These are phyloP conservation scores for Hypomontagnella monticulosa DNA, from an alignment of 495 filamentous ascomycete species.

Conservation along the genomic window DNA sequence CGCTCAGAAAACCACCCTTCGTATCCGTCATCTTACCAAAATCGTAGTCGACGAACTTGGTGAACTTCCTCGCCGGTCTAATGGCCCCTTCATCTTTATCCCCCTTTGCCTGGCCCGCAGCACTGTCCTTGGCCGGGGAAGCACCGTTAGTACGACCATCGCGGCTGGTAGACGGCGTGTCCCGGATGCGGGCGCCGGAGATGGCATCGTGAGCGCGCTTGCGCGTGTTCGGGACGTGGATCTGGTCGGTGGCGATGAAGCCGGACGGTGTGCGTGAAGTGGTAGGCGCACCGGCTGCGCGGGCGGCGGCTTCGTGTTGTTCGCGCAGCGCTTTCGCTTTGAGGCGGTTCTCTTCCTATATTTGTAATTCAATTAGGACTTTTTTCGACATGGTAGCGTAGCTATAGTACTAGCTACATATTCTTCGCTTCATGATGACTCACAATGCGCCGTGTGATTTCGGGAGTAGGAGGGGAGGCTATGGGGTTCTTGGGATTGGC, in stretches of 20 bases:
- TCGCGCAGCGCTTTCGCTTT: slow-evolving; percentile 90
- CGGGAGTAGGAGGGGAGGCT: slow-evolving; percentile 72
- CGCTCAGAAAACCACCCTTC: slow-evolving; percentile 89
- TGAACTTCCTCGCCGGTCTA: slow-evolving; percentile 79
- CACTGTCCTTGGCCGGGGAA: slow-evolving; percentile 37
- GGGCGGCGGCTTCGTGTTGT: slow-evolving; percentile 67
- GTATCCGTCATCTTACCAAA: slow-evolving; percentile 98
- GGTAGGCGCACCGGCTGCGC: slow-evolving; percentile 42
- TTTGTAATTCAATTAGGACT: slow-evolving; percentile 1
- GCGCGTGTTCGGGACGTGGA: slow-evolving; percentile 50
- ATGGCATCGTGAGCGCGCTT: slow-evolving; percentile 69
- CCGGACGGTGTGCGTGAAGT: slow-evolving; percentile 50
- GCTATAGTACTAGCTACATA: too few species aligned
- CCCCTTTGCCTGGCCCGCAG: slow-evolving; percentile 47
- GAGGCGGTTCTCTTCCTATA: slow-evolving; percentile 87
- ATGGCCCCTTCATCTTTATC: slow-evolving; percentile 65
- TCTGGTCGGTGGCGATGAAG: slow-evolving; percentile 51
- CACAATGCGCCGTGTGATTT: slow-evolving; percentile 76
- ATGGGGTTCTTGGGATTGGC: slow-evolving; percentile 48
- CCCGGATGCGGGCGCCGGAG: slow-evolving; percentile 54
- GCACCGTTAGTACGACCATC: slow-evolving; percentile 65
- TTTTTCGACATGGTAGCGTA: neutral
- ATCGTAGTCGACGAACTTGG: slow-evolving; percentile 95
- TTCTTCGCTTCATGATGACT: slow-evolving; percentile 25
- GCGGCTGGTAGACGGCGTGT: slow-evolving; percentile 69